These are phyloP conservation scores for Xerocomus amazonicus DNA, from an alignment of 1,284 basidiomycete genomes.

Conservation along the genomic window DNA sequence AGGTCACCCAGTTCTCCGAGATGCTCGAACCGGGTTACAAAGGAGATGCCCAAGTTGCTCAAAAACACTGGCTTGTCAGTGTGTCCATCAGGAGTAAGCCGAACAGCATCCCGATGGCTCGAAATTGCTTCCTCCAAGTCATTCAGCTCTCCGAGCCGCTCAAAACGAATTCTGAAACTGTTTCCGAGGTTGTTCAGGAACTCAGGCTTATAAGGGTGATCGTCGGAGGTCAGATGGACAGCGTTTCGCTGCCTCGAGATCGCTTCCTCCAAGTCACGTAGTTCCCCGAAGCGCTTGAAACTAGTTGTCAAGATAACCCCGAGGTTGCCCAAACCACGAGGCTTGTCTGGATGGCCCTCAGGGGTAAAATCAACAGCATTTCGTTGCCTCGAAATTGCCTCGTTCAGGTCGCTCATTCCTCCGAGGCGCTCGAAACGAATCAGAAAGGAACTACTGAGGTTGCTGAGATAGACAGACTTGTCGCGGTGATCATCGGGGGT, in stretches of 20 bases:
- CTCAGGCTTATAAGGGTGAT: not conserved
- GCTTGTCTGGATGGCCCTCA: not conserved
- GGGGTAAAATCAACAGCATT: not conserved
- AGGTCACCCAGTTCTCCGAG: too few relatives aligned
- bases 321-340: not conserved
- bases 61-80: too few relatives aligned
- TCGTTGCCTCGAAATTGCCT: not conserved
- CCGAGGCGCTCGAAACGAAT: not conserved
- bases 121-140: too few relatives aligned
- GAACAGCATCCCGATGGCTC: too few relatives aligned
- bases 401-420: too few relatives aligned
- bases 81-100: too few relatives aligned
- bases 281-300: not conserved
- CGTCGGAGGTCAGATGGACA: not conserved
- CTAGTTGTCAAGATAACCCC: not conserved
- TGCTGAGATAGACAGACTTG: not conserved
- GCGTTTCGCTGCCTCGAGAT: not conserved
- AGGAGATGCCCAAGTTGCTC: too few relatives aligned
- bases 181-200: too few relatives aligned
- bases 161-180: too few relatives aligned
- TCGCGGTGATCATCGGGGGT: too few relatives aligned
- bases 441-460: not conserved
- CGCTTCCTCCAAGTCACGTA: not conserved
- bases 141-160: too few relatives aligned
- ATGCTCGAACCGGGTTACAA: too few relatives aligned